A percentile compares a stretch with the other conserved stretches of the same genome.
These are phyloP conservation scores for Tilletiopsis washingtonensis DNA, from an alignment of 1,284 basidiomycete species.

Conservation along the genomic window DNA sequence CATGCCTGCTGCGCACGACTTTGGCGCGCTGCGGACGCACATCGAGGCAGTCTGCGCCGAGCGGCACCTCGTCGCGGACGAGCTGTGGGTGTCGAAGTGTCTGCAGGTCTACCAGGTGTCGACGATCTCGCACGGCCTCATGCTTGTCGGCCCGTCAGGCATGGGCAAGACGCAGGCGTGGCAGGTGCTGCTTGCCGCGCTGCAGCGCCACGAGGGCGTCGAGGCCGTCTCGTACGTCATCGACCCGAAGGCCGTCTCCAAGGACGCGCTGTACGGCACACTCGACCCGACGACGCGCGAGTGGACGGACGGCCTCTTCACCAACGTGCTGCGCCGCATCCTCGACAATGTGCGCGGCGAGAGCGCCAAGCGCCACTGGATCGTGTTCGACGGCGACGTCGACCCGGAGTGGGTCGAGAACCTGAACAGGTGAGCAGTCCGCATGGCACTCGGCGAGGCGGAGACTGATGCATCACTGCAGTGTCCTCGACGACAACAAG, in stretches of 20 bases:
- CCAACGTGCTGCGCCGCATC: slow-evolving; percentile 92
- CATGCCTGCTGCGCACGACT: slow-evolving; percentile 62
- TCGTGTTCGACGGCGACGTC: slow-evolving; percentile 98
- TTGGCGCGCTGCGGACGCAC: slow-evolving; percentile 73
- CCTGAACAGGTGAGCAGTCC: slow-evolving; percentile 62
- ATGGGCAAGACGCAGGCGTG: slow-evolving; percentile 96
- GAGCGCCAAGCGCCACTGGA: slow-evolving; percentile 95
- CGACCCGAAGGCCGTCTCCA: slow-evolving; percentile 98
- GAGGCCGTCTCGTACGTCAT: slow-evolving; percentile 95
- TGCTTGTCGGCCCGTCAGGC: slow-evolving; percentile 98
- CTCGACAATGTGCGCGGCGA: slow-evolving; percentile 98
- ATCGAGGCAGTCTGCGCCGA: slow-evolving; percentile 81
- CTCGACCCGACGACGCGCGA: slow-evolving; percentile 95
- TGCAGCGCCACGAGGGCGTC: slow-evolving; percentile 81
- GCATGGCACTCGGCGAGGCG: neutral
- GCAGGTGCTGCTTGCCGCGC: slow-evolving; percentile 82
- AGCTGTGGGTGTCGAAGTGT: slow-evolving; percentile 88
- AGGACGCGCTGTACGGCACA: slow-evolving; percentile 94
- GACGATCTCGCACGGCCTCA: slow-evolving; percentile 97
- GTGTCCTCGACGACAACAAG: slow-evolving; percentile 92
- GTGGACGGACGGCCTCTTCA: slow-evolving; percentile 99
- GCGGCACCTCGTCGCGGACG: slow-evolving; percentile 61
- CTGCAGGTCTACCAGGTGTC: slow-evolving; percentile 98
- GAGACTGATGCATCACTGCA: neutral
- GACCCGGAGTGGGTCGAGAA: slow-evolving; percentile 99